These are phyloP conservation scores for Fusarium fracticaudum DNA, from an alignment of 2,329 filamentous ascomycete genomes.

Conservation along the genomic window DNA sequence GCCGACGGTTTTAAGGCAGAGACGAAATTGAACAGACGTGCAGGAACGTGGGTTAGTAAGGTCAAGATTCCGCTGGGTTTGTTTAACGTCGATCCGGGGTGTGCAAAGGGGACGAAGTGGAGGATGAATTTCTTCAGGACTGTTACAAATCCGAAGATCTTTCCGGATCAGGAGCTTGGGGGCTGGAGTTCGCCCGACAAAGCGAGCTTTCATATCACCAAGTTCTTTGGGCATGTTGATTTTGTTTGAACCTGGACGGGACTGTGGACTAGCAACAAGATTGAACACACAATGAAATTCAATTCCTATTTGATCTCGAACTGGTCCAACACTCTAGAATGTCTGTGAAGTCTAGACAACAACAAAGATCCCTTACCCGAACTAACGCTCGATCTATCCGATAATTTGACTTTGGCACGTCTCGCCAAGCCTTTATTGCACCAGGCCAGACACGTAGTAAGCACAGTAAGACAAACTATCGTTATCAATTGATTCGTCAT, in stretches of 20 bases:
- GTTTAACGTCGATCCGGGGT: conserved; percentile 58
- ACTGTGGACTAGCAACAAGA: not conserved
- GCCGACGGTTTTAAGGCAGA: conserved; percentile 53
- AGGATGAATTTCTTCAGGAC: conserved; percentile 64
- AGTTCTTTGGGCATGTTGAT: conserved; percentile 54
- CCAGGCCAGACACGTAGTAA: not conserved
- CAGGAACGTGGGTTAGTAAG: conserved; percentile 53
- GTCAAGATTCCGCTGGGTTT: conserved; percentile 57
- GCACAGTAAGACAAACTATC: not conserved
- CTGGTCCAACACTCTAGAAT: rapidly evolving
- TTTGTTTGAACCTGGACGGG: conserved; percentile 45
- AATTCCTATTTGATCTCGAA: not conserved
- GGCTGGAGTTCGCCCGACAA: conserved; percentile 58
- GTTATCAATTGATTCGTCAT: not conserved
- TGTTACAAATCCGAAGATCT: conserved; percentile 53
- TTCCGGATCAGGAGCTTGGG: conserved; percentile 55
- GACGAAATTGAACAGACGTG: conserved; percentile 51
- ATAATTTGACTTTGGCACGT: not conserved
- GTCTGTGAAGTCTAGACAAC: not conserved
- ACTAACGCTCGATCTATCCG: not conserved
- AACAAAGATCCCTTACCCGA: not conserved
- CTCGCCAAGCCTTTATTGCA: not conserved
- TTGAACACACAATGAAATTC: not conserved
- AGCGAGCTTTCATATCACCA: conserved; percentile 60
- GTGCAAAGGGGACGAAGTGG: conserved; percentile 56